These are phyloP conservation scores for Setaria italica DNA, from an alignment of 202 grass and related monocot species.

Conservation along the genomic window DNA sequence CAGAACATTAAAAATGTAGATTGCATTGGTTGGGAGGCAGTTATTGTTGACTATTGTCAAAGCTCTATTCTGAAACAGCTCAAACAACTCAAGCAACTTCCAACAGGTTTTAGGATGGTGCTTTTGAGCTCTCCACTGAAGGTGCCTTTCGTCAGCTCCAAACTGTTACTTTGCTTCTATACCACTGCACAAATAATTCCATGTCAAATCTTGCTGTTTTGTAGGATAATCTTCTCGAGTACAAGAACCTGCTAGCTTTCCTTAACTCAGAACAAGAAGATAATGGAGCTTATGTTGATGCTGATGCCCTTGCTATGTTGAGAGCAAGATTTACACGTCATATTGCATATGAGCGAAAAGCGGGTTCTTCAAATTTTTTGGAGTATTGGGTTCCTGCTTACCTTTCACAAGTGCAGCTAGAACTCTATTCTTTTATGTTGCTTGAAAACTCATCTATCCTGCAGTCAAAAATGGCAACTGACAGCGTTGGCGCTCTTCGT, in stretches of 20 bases:
- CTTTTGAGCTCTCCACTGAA: slow-evolving; percentile 64
- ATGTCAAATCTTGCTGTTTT: slow-evolving; percentile 57
- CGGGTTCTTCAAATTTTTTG: slow-evolving; percentile 55
- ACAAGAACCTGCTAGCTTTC: slow-evolving; percentile 65
- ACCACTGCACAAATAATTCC: slow-evolving; percentile 27
- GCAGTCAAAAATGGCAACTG: slow-evolving; percentile 57
- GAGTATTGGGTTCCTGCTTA: slow-evolving; percentile 91
- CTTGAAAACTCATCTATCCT: slow-evolving; percentile 61
- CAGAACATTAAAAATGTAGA: slow-evolving; percentile 67
- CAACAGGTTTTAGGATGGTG: slow-evolving; percentile 67
- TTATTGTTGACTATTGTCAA: slow-evolving; percentile 76
- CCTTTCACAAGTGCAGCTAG: slow-evolving; percentile 75
- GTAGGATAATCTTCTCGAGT: slow-evolving; percentile 65
- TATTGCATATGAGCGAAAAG: slow-evolving; percentile 64
- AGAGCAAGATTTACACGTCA: slow-evolving; percentile 54
- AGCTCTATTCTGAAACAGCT: slow-evolving; percentile 51
- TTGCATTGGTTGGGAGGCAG: slow-evolving; percentile 66
- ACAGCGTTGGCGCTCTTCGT: slow-evolving; percentile 61
- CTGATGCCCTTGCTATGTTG: slow-evolving; percentile 50
- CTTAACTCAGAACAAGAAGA: slow-evolving; percentile 55
- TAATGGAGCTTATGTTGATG: neutral
- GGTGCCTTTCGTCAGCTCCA: slow-evolving; percentile 50
- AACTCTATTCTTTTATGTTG: slow-evolving; percentile 71
- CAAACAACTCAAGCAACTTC: slow-evolving; percentile 56
- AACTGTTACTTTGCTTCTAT: slow-evolving; percentile 22